phyloP scores from a whole-genome alignment of 768 basidiomycete species.

The Rhodotorula diobovata region DNA sequence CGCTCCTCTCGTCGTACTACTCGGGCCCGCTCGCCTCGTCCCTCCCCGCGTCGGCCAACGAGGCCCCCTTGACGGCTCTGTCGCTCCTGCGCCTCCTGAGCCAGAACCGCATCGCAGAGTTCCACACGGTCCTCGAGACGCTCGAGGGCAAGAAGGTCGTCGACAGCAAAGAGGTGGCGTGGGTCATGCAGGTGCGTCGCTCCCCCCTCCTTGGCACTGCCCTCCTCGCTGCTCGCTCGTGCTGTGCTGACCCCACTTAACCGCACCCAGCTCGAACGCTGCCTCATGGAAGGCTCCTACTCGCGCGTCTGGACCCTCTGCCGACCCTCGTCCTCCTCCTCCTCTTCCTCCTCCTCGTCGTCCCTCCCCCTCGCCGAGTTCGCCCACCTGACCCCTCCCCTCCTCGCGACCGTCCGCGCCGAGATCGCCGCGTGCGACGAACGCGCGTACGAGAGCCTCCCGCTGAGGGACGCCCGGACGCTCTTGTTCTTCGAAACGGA shows the following conservation, averaged over 20 bases:
- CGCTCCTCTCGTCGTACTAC: slow-evolving; percentile 85
- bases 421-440: slow-evolving; percentile 98
- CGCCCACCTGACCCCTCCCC: slow-evolving; percentile 84
- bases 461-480: slow-evolving; percentile 80
- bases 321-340: slow-evolving; percentile 5
- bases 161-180: slow-evolving; percentile 35
- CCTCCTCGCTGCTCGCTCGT: slow-evolving; percentile 54
- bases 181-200: slow-evolving; percentile 39
- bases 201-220: too few species aligned
- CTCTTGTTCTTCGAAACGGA: slow-evolving; percentile 84
- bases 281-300: slow-evolving; percentile 98
- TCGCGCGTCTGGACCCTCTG: slow-evolving; percentile 96
- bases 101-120: slow-evolving; percentile 93
- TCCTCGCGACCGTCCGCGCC: slow-evolving; percentile 90
- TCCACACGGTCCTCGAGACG: slow-evolving; percentile 92
- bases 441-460: slow-evolving; percentile 83
- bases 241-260: slow-evolving; percentile 54
- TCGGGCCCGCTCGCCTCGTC: slow-evolving; percentile 67
- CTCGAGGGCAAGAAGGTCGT: slow-evolving; percentile 48
- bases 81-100: slow-evolving; percentile 91
- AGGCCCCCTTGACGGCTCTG: slow-evolving; percentile 82
- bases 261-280: slow-evolving; percentile 78
- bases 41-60: slow-evolving; percentile 77
- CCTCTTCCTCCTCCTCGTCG: background rate
- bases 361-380: slow-evolving; percentile 60